These are phyloP conservation scores for Saccharomyces hybrid DNA, from an alignment of 1,139 yeast genomes.

Conservation along the genomic window DNA sequence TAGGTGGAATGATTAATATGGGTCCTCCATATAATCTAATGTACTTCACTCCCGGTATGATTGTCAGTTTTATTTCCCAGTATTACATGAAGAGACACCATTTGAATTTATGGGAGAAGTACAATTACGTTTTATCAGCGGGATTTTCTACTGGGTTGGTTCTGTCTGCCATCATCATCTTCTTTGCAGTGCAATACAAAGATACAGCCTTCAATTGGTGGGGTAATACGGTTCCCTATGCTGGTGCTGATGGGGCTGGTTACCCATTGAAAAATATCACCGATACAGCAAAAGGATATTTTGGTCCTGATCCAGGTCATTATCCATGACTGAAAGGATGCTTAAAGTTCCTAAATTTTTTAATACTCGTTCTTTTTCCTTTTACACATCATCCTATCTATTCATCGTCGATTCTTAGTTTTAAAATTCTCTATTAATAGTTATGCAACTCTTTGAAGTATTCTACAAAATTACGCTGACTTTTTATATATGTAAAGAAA, in stretches of 20 bases:
- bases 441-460: too few species aligned
- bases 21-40: conserved; percentile 51
- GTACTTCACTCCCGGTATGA: conserved; percentile 47
- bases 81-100: conserved; percentile 43
- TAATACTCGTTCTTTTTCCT: not conserved
- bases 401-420: too few species aligned
- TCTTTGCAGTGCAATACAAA: conserved; percentile 47
- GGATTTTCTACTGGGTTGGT: conserved; percentile 58
- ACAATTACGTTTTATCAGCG: conserved; percentile 52
- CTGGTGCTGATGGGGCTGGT: conserved; percentile 39
- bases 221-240: conserved; percentile 45
- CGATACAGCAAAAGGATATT: conserved; percentile 38
- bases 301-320: conserved; percentile 39
- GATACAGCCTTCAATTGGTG: conserved; percentile 44
- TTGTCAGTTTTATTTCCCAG: conserved; percentile 46
- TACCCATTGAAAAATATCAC: conserved; percentile 19
- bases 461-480: too few species aligned
- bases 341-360: not conserved
- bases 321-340: conserved; percentile 27
- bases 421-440: too few species aligned
- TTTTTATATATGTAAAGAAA: too few species aligned
- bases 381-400: too few species aligned
- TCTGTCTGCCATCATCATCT: conserved; percentile 45
- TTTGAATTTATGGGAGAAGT: conserved; percentile 55
- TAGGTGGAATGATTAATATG: conserved; percentile 39